Conservation (phyloP, 176 grass and related monocot species). For the Paspalum notatum region DNA sequence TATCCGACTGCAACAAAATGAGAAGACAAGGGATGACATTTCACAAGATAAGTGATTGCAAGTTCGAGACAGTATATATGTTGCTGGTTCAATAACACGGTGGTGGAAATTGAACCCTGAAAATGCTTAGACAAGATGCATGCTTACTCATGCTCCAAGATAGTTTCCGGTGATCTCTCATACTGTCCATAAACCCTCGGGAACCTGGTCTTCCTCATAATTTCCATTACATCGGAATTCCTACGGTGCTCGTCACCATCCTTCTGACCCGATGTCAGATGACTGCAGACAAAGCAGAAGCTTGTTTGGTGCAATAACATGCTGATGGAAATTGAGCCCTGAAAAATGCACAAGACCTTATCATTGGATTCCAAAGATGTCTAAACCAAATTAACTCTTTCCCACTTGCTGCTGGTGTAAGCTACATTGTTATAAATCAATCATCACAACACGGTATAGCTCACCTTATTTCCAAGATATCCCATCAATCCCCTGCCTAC, state of each 20-base stretch:
- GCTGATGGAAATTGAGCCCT: conserved; percentile 94
- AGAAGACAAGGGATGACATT: background rate
- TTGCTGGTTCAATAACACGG: background rate
- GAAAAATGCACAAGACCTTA: conserved; percentile 11
- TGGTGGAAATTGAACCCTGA: background rate
- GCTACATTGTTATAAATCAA: background rate
- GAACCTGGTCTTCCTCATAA: conserved; percentile 80
- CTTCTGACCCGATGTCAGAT: conserved; percentile 91
- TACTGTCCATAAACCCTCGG: conserved; percentile 66
- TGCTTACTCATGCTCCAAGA: conserved; percentile 86
- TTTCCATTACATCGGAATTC: conserved; percentile 89
- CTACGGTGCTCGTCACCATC: conserved; percentile 80
- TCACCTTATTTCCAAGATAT: conserved; percentile 92
- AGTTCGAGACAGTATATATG: background rate
- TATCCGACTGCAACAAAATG: conserved; percentile 58
- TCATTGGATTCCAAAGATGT: background rate
- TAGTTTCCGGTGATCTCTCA: conserved; percentile 77
- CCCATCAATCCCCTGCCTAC: conserved; percentile 90
- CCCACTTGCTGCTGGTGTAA: background rate
- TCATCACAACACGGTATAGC: background rate
- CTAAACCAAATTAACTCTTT: background rate
- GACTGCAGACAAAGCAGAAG: conserved; percentile 96
- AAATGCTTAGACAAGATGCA: background rate
- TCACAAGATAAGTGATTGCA: conserved; percentile 5
- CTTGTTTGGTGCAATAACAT: conserved; percentile 97